Percentiles rank a stretch among this genome's conserved stretches.
These are phyloP conservation scores for Clitocybe nebularis DNA, from an alignment of 1,284 basidiomycete genomes.

Conservation along the genomic window DNA sequence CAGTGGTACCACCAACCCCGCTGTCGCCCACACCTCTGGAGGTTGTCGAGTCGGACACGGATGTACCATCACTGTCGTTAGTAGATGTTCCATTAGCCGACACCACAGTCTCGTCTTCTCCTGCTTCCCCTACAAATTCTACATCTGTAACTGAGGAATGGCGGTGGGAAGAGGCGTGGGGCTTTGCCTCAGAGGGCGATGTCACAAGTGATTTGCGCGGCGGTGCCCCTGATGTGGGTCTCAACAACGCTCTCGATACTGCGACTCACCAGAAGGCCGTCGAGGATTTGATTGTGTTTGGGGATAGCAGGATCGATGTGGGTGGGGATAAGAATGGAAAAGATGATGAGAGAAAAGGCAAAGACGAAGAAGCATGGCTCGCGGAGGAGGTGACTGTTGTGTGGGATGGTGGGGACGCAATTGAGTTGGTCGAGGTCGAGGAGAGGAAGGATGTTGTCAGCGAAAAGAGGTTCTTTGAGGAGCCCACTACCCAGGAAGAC, in stretches of 20 bases:
- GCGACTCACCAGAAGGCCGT: no score
- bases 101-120: no score
- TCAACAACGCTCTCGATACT: no score
- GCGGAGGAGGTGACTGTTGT: constrained; percentile 15
- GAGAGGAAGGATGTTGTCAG: constrained; percentile 3
- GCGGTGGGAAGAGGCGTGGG: not conserved
- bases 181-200: not conserved
- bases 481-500: no score
- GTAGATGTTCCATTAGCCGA: no score
- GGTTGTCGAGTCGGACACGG: not conserved
- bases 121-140: no score
- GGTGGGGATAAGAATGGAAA: not conserved
- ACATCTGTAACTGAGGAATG: no score
- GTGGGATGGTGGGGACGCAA: constrained; percentile 5
- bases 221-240: no score
- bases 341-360: not conserved
- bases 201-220: not conserved
- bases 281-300: constrained; percentile 3
- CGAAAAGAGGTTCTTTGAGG: not conserved
- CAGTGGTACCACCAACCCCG: no score
- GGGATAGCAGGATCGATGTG: not conserved
- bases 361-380: constrained; percentile 17
- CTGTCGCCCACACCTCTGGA: not conserved
- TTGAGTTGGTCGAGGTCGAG: constrained; percentile 1
- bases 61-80: no score